Conservation (phyloP, 2,329 filamentous ascomycete genomes). For the Chrysosporium queenslandicum region DNA sequence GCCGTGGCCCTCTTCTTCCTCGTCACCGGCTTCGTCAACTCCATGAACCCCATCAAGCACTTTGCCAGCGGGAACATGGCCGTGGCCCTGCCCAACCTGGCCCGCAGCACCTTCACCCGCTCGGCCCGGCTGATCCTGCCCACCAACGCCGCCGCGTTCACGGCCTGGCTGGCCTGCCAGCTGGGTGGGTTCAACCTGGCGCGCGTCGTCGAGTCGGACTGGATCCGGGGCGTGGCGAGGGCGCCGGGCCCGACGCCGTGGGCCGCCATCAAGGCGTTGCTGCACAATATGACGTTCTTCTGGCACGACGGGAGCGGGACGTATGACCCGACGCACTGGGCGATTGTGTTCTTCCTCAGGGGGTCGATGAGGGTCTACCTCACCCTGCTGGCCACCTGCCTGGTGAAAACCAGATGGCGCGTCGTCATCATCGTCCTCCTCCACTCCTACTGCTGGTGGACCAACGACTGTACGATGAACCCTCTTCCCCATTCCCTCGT, state of each 20-base stretch:
- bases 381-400: conserved; percentile 33
- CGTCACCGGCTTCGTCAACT: conserved; percentile 25
- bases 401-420: conserved; percentile 30
- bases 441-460: conserved; percentile 32
- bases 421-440: conserved; percentile 28
- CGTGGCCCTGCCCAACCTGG: conserved; percentile 18
- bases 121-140: conserved; percentile 20
- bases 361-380: conserved; percentile 36
- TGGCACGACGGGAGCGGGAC: conserved; percentile 34
- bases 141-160: conserved; percentile 18
- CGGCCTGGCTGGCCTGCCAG: conserved; percentile 21
- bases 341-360: conserved; percentile 33
- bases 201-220: conserved; percentile 18
- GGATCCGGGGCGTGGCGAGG: conserved; percentile 18
- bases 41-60: conserved; percentile 21
- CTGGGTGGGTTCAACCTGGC: conserved; percentile 20
- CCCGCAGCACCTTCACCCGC: conserved; percentile 18
- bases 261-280: conserved; percentile 15
- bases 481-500: not conserved
- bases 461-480: conserved; percentile 16
- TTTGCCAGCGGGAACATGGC: conserved; percentile 17
- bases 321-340: conserved; percentile 38
- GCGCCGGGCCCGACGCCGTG: conserved; percentile 16
- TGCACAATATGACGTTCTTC: conserved; percentile 18
- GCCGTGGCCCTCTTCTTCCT: conserved; percentile 25